A percentile compares a stretch with the other conserved stretches of the same genome.
These are phyloP conservation scores for Phaseolus coccineus DNA, from an alignment of 331 rosid genomes.

Conservation along the genomic window DNA sequence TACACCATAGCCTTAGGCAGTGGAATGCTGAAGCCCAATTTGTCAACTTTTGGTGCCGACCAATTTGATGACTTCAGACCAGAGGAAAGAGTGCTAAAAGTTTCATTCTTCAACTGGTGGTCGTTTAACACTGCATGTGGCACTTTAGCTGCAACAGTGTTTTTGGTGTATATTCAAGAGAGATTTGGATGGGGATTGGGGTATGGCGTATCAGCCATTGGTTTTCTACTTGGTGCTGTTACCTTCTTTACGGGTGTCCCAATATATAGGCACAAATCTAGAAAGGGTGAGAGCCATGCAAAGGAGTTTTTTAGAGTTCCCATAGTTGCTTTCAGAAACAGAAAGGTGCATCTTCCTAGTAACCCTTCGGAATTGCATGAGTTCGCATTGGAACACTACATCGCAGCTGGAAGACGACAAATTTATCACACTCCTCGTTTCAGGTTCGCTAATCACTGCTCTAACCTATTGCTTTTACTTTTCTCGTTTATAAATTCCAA, in stretches of 20 bases:
- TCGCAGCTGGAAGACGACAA: slow-evolving; percentile 36
- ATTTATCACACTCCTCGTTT: slow-evolving; percentile 63
- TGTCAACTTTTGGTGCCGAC: slow-evolving; percentile 82
- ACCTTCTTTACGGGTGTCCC: slow-evolving; percentile 67
- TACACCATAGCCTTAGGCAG: slow-evolving; percentile 71
- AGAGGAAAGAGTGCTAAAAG: slow-evolving; percentile 60
- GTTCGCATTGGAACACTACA: slow-evolving; percentile 54
- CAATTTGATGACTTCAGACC: slow-evolving; percentile 75
- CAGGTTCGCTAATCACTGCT: slow-evolving; percentile 53
- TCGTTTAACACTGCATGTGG: slow-evolving; percentile 70
- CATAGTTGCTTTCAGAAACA: slow-evolving; percentile 56
- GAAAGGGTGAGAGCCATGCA: slow-evolving; percentile 52
- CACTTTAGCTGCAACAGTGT: slow-evolving; percentile 59
- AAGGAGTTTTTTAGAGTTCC: slow-evolving; percentile 55
- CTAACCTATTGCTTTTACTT: slow-evolving; percentile 10
- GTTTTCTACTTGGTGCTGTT: slow-evolving; percentile 56
- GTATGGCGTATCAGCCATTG: slow-evolving; percentile 65
- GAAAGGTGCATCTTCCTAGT: slow-evolving; percentile 58
- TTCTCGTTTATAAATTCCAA: not conserved
- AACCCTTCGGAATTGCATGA: slow-evolving; percentile 65
- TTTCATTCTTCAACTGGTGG: slow-evolving; percentile 90
- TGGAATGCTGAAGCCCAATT: slow-evolving; percentile 74
- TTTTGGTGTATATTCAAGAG: slow-evolving; percentile 79
- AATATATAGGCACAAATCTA: slow-evolving; percentile 69
- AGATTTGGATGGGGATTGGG: slow-evolving; percentile 81